A percentile compares a stretch with the other conserved stretches of the same genome.
These are phyloP conservation scores for Xerocomus amazonicus DNA, from an alignment of 1,284 basidiomycete species.

Conservation along the genomic window DNA sequence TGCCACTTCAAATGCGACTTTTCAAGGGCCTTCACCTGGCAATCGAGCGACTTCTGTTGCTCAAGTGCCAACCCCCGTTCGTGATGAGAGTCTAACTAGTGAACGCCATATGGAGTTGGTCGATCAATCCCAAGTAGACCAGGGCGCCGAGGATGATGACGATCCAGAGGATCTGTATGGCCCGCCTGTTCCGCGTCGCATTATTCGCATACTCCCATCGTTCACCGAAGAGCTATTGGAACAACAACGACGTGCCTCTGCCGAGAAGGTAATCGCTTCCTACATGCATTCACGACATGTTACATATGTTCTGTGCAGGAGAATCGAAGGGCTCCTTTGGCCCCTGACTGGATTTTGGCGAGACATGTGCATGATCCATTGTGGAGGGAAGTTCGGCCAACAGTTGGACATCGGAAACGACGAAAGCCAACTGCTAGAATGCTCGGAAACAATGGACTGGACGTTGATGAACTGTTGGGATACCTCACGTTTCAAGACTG, in stretches of 20 bases:
- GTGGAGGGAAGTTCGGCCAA: slow-evolving; percentile 14
- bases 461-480: slow-evolving; percentile 15
- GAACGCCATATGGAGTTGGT: background rate
- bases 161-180: slow-evolving; percentile 29
- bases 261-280: slow-evolving; percentile 16
- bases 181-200: slow-evolving; percentile 25
- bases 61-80: background rate
- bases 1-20: too few relatives aligned
- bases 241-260: slow-evolving; percentile 15
- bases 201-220: slow-evolving; percentile 28
- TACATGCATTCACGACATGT: background rate
- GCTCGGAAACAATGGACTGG: slow-evolving; percentile 17
- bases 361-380: slow-evolving; percentile 20
- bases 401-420: slow-evolving; percentile 9
- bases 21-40: background rate
- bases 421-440: slow-evolving; percentile 15
- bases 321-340: slow-evolving; percentile 16
- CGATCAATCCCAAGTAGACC: background rate
- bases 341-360: slow-evolving; percentile 26
- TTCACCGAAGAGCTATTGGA: slow-evolving; percentile 25
- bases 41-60: background rate
- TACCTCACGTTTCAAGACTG: slow-evolving; percentile 13
- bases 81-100: background rate
- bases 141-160: slow-evolving; percentile 9
- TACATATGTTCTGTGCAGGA: slow-evolving; percentile 3